phyloP scores from a whole-genome alignment of 2,329 filamentous ascomycete species.

The Pyrenochaeta sp. region DNA sequence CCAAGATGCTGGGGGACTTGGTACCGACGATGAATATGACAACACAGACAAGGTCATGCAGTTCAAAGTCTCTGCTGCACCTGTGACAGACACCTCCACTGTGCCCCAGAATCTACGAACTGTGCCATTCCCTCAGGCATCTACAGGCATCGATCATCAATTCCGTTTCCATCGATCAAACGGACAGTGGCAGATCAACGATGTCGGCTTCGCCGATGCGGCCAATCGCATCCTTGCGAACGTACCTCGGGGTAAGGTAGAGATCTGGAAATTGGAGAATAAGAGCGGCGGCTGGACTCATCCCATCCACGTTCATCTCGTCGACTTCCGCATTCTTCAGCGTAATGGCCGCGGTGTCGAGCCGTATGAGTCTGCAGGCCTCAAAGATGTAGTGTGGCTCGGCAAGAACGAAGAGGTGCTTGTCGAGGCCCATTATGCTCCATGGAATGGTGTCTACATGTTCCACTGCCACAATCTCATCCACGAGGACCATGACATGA shows the following conservation, averaged over 20 bases:
- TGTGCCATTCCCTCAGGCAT: conserved; percentile 38
- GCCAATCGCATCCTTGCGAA: conserved; percentile 45
- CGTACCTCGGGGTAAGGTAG: conserved; percentile 41
- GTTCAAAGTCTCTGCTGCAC: conserved; percentile 55
- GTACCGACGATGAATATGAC: conserved; percentile 57
- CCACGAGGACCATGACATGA: conserved; percentile 56
- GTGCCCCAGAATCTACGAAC: conserved; percentile 29
- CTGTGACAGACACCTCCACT: conserved; percentile 34
- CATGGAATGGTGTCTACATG: conserved; percentile 59
- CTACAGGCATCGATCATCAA: conserved; percentile 32
- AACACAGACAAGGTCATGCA: conserved; percentile 51
- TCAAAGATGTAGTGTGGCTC: conserved; percentile 67
- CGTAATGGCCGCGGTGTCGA: conserved; percentile 50
- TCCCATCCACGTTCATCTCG: conserved; percentile 65
- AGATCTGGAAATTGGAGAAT: conserved; percentile 55
- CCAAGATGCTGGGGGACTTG: conserved; percentile 48
- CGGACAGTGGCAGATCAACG: conserved; percentile 43
- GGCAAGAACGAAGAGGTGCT: conserved; percentile 54
- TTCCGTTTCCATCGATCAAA: conserved; percentile 44
- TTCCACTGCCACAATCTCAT: conserved; percentile 57
- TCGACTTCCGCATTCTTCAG: conserved; percentile 63
- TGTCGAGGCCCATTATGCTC: conserved; percentile 39
- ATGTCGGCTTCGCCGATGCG: conserved; percentile 40
- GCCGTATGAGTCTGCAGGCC: conserved; percentile 61
- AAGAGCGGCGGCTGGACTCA: conserved; percentile 61